These are phyloP conservation scores for Botryotinia calthae DNA, from an alignment of 2,329 filamentous ascomycete species.

Conservation along the genomic window DNA sequence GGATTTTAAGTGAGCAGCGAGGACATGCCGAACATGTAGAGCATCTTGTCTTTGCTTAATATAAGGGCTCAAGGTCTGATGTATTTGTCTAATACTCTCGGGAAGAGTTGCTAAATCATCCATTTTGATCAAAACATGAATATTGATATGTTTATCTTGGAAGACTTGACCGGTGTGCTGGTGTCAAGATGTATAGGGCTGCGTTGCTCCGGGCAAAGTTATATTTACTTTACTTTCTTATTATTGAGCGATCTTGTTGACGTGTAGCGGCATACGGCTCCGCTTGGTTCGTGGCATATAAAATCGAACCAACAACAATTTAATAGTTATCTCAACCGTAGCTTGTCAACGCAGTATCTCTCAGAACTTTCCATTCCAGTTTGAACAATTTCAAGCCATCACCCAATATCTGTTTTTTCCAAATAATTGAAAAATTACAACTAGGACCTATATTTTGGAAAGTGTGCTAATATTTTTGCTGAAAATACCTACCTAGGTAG, in stretches of 20 bases:
- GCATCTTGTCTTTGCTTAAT: constrained; percentile 58
- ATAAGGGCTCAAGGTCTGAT: constrained; percentile 49
- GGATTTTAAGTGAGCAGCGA: constrained; percentile 53
- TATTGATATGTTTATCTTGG: neutral
- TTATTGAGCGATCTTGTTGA: neutral
- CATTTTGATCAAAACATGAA: constrained; percentile 25
- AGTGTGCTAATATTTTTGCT: neutral
- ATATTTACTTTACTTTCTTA: neutral
- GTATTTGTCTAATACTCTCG: constrained; percentile 43
- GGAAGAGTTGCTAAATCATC: constrained; percentile 31
- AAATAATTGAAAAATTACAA: neutral
- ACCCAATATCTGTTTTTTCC: neutral
- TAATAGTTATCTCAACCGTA: neutral
- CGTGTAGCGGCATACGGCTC: neutral
- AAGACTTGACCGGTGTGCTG: neutral
- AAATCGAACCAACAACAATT: neutral
- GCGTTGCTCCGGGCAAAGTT: constrained; percentile 1
- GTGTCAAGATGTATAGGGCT: neutral
- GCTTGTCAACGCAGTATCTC: neutral
- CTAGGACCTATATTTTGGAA: neutral
- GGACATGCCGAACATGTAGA: constrained; percentile 53
- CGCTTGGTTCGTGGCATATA: neutral
- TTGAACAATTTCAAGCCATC: neutral
- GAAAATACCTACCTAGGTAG: neutral
- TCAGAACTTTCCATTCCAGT: neutral